Conservation (phyloP, 1,284 basidiomycete species). For the Moesziomyces aphidis region DNA sequence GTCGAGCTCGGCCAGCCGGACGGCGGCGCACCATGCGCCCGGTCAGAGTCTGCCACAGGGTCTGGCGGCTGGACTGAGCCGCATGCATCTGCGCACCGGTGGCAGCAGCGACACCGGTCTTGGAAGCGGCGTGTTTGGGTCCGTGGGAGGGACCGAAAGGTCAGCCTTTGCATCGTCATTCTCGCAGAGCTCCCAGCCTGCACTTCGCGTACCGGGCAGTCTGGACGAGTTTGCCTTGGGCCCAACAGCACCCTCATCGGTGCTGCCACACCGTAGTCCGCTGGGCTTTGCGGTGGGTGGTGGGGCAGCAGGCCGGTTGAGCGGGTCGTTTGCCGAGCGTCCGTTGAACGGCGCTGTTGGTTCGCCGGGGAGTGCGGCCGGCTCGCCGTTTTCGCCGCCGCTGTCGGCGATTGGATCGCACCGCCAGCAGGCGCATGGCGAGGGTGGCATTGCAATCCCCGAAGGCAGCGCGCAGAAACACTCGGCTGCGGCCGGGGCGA, state of each 20-base stretch:
- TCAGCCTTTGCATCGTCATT: conserved; percentile 10
- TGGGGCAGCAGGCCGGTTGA: conserved; percentile 8
- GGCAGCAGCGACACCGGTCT: conserved; percentile 13
- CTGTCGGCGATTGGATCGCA: conserved; percentile 39
- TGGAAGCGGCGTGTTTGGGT: conserved; percentile 12
- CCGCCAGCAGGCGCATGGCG: conserved; percentile 10
- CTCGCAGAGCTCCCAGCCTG: conserved; percentile 19
- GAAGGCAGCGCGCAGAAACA: conserved; percentile 19
- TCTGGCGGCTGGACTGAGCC: conserved; percentile 83
- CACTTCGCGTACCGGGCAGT: conserved; percentile 20
- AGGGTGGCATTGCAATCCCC: conserved; percentile 32
- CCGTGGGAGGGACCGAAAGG: conserved; percentile 7
- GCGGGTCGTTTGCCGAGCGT: conserved; percentile 31
- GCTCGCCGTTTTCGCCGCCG: conserved; percentile 36
- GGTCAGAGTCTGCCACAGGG: conserved; percentile 88
- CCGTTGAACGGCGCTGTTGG: conserved; percentile 31
- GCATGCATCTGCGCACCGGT: conserved; percentile 75
- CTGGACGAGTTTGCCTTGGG: conserved; percentile 49
- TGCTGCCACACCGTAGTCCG: conserved; percentile 44
- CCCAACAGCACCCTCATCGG: conserved; percentile 57
- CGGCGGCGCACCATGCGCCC: conserved; percentile 75
- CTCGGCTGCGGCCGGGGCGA: conserved; percentile 4
- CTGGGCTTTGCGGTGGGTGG: conserved; percentile 26
- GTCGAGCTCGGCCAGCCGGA: conserved; percentile 26
- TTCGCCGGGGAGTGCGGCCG: conserved; percentile 24